Base-by-base conservation (phyloP, 2,329 filamentous ascomycete species). In the Xylaria hypoxylon region DNA sequence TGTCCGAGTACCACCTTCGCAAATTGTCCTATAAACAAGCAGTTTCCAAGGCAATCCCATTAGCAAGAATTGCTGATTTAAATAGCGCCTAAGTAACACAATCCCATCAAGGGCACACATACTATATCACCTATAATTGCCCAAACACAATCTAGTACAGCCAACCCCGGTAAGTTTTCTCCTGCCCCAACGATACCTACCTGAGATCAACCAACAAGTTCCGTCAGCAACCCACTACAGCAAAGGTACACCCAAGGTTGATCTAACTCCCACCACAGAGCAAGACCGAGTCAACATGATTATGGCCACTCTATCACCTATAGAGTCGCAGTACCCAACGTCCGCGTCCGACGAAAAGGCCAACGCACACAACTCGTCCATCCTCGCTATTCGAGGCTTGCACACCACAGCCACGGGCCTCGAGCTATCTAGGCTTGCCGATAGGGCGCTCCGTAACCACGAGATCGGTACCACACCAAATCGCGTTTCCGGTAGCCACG, bases 361-460 rank as follows among this genome's bases (percentile, higher is more conserved):
- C 11, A 45, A 66, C n/a, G 28, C 47, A 28, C 35, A 60, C 59
- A 64, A 67, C 26, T 8, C 40, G 5, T 47, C 60, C 33, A 33
- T 69, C 13, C 56, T 74, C 24, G 51, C 56, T 3, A 53, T 74
- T 26, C 60, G 61, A 1, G 72, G 73, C 40, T 38, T 72, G 28
- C 47, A 2, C 22, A 71, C 64, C 31, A 57, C 62, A 15, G 64
- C 65, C 15, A 69, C 58, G 6, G 65, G 62, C n/a, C 2, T 17
- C 2, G 26, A 31, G 4, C 67, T 74, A 33, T 58, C 28, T 8
- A 1, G 3, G 1, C 22, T 74, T 8, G 68, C 67, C 11, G 5
- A 26, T 1, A 19, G 33, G 2, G 63, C 24, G 11, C 33, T 45
- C 11, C 5, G 2, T 2, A 66, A 66, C 52, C 3, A 8, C 24